Percentiles rank a stretch among this genome's conserved stretches.
These are phyloP conservation scores for Hypoxylon cercidicola DNA, from an alignment of 495 filamentous ascomycete genomes.

Conservation along the genomic window DNA sequence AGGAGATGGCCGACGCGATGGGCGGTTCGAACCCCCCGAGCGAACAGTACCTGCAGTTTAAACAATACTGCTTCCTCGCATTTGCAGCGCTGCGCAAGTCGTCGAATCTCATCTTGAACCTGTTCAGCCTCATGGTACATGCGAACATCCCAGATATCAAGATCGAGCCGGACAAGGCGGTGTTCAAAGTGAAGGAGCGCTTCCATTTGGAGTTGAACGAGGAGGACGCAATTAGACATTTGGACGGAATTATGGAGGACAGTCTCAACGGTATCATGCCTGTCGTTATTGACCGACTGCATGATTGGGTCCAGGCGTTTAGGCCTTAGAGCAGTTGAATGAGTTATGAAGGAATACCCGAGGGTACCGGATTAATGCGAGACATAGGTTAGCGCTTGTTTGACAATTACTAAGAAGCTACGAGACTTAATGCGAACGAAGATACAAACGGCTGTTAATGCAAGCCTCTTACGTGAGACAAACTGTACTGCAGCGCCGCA, in stretches of 20 bases:
- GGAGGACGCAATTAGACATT: constrained; percentile 88
- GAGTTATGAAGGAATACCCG: constrained; percentile 2
- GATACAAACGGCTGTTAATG: constrained; percentile 18
- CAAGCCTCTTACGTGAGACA: constrained; percentile 31
- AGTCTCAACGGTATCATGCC: constrained; percentile 88
- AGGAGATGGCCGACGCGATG: constrained; percentile 99
- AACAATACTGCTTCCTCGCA: constrained; percentile 94
- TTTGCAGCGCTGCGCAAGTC: constrained; percentile 91
- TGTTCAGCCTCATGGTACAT: constrained; percentile 97
- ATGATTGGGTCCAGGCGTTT: constrained; percentile 93
- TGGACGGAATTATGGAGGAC: constrained; percentile 88
- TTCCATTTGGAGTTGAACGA: constrained; percentile 93
- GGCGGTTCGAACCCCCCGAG: constrained; percentile 74
- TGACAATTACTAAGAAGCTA: not conserved
- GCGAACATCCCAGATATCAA: constrained; percentile 96
- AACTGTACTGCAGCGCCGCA: constrained; percentile 36
- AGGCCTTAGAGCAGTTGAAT: constrained; percentile 63
- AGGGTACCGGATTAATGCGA: not conserved
- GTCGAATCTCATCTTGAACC: constrained; percentile 89
- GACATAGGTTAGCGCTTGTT: not conserved
- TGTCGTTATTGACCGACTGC: constrained; percentile 92
- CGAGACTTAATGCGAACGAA: too few species aligned
- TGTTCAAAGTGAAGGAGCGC: constrained; percentile 92
- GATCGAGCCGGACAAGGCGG: constrained; percentile 90
- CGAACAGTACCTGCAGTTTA: constrained; percentile 85